Base-by-base conservation (phyloP, 352 stramenopile species). In the Discostella stelligera region DNA sequence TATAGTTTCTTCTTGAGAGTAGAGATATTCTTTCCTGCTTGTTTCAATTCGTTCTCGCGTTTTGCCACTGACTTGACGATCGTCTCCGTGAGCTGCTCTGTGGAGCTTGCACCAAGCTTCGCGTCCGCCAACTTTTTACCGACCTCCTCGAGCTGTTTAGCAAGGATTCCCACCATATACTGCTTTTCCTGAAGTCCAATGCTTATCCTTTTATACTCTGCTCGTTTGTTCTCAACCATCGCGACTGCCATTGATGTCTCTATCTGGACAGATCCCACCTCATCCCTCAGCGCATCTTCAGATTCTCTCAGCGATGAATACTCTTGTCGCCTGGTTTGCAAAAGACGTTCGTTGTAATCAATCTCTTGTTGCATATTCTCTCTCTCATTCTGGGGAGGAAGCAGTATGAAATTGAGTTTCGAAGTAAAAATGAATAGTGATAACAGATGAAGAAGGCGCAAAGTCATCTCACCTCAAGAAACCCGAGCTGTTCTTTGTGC, bases 1-100 rank as follows among this genome's bases (percentile, higher is more conserved):
- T 98, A 98, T 85, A 97, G 95, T 71, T 90, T 89, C 49, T 98
- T 93, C 77, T 98, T 98, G 49, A 98, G 89, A 37, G 83, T 66
- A n/a, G 83, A 53, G 23, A 95, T 89, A 13, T 95, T 90, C 71
- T 95, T 95, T 60, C 93, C 76, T 20, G 80, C 62, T 53, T 78
- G 48, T 46, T 89, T 81, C 2, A 91, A 50, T 54, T 91, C 79
- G 37, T 79, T 87, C 74, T 94, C 88, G 25, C 82, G 66, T 16
- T 55, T 32, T 44, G 23, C 52, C 56, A 94, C 44, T 8, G 71
- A 60, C 44, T 89, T 72, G 61, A 98, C 94, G n/a, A 94, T 95
- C 44, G 95, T 79, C 68, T 96, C 96, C 13, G 56, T 66, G 21
- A 75, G 54, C 14, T 91, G 88, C 39, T 96, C 77, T 20, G 90